A percentile compares a stretch with the other conserved stretches of the same genome.
phyloP scores from a whole-genome alignment of 148 eudicot species.

The Chenopodium suecicum region DNA sequence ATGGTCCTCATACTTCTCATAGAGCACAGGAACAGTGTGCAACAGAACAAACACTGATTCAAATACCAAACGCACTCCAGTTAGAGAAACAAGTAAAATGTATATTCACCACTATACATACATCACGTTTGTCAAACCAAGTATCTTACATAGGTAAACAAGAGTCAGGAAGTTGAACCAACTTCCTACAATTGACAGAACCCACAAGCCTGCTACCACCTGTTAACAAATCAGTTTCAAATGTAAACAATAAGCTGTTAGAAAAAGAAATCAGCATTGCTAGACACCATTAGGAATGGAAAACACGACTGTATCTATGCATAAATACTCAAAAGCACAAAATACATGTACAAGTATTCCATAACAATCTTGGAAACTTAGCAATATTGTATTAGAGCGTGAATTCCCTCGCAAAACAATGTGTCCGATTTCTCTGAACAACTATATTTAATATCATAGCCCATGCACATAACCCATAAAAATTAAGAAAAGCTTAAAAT shows the following conservation, averaged over 20 bases:
- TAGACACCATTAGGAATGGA: not conserved
- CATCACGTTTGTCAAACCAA: not conserved
- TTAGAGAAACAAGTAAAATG: constrained; percentile 1
- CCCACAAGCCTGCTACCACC: constrained; percentile 91
- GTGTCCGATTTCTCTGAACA: not conserved
- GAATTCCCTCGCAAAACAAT: not conserved
- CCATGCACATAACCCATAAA: not conserved
- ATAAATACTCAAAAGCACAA: not conserved
- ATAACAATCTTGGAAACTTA: not conserved
- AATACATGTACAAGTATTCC: not conserved
- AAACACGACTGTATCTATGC: not conserved
- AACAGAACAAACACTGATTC: constrained; percentile 64
- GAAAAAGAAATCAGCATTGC: not conserved
- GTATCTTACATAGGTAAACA: constrained; percentile 69
- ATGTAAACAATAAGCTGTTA: not conserved
- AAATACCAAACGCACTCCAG: not conserved
- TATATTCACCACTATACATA: too few relatives aligned
- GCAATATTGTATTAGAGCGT: not conserved
- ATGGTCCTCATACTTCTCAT: constrained; percentile 84
- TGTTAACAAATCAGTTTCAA: constrained; percentile 23
- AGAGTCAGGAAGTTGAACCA: constrained; percentile 77
- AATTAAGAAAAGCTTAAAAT: not conserved
- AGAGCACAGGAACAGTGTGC: constrained; percentile 77
- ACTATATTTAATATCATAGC: not conserved
- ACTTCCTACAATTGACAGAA: constrained; percentile 66